These are phyloP conservation scores for Globisporangium cederbergense DNA, from an alignment of 352 stramenopile species.

Conservation along the genomic window DNA sequence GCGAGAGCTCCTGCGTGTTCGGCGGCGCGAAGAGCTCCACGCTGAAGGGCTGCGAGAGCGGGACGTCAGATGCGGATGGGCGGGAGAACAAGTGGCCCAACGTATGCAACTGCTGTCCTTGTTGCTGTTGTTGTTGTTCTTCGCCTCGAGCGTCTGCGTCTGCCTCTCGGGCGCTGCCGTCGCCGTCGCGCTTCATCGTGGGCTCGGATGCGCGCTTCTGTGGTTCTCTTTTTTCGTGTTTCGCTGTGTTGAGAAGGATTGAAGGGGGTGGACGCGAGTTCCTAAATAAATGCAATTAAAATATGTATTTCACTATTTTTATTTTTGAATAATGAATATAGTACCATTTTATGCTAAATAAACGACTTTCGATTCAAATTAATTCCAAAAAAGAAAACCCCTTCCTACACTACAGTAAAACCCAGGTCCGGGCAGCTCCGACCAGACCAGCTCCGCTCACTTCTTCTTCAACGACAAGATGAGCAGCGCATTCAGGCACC, in stretches of 20 bases:
- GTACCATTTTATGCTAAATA: no score
- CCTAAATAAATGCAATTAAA: no score
- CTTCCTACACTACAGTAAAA: no score
- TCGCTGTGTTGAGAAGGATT: constrained; percentile 4
- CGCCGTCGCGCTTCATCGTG: constrained; percentile 6
- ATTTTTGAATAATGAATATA: no score
- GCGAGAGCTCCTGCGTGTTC: constrained; percentile 16
- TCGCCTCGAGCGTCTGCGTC: background rate
- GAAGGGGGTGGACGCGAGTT: background rate
- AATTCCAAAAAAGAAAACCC: no score
- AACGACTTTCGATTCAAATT: no score
- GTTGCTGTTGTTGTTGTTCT: background rate
- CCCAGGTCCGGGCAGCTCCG: no score
- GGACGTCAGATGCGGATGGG: background rate
- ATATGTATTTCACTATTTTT: no score
- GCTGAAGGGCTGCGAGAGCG: constrained; percentile 11
- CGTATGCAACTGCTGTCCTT: background rate
- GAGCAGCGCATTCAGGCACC: no score
- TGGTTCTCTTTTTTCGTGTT: constrained; percentile 1
- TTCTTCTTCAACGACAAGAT: no score
- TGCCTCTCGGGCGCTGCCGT: background rate
- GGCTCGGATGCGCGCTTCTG: background rate
- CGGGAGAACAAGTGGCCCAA: background rate
- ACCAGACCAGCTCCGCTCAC: no score
- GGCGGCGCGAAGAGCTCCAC: constrained; percentile 20